Percentiles rank a stretch among this genome's conserved stretches.
Conservation (phyloP, 352 stramenopile genomes). For the Saprolegnia parasitica region DNA sequence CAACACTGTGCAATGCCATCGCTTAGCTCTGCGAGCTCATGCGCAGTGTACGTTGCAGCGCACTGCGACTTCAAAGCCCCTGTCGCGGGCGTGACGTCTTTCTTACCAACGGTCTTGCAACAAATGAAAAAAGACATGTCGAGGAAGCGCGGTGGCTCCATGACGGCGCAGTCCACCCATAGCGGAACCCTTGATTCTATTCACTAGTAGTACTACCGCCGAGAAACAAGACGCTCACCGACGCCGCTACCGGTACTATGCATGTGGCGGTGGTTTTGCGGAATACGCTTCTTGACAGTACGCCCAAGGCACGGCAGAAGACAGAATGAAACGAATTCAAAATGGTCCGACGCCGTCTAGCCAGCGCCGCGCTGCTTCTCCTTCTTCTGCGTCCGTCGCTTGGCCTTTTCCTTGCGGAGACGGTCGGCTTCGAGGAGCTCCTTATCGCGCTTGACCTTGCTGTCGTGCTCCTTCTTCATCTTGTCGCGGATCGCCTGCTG, state of each 20-base stretch:
- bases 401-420: conserved; percentile 65
- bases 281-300: background rate
- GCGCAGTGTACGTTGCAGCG: too few species aligned
- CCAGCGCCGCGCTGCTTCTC: conserved; percentile 67
- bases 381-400: conserved; percentile 61
- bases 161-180: too few species aligned
- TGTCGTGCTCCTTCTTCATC: conserved; percentile 69
- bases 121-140: too few species aligned
- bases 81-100: too few species aligned
- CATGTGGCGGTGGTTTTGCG: background rate
- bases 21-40: too few species aligned
- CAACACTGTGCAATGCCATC: too few species aligned
- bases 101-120: too few species aligned
- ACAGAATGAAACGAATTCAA: background rate
- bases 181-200: too few species aligned
- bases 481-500: conserved; percentile 52
- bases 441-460: conserved; percentile 65
- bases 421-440: conserved; percentile 66
- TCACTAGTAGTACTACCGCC: too few species aligned
- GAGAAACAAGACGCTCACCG: too few species aligned
- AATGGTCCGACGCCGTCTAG: conserved; percentile 30
- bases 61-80: too few species aligned
- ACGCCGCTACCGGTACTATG: background rate
- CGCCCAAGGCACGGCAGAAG: background rate
- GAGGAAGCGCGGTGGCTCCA: too few species aligned